phyloP scores from a whole-genome alignment of 2,329 filamentous ascomycete genomes.

The Fusarium euwallaceae region DNA sequence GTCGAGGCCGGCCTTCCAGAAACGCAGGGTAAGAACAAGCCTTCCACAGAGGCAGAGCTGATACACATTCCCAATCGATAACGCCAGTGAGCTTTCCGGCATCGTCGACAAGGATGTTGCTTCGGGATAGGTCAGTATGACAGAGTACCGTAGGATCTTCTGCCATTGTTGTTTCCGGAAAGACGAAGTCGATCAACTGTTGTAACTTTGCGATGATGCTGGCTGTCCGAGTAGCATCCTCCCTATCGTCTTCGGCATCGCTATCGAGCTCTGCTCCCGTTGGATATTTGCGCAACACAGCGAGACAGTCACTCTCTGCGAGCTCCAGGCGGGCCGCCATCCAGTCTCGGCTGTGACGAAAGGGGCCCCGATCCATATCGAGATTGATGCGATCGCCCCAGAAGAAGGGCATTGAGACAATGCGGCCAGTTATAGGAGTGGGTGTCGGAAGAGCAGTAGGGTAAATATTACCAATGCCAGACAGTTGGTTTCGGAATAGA shows the following conservation, averaged over 20 bases:
- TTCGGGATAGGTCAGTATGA: conserved; percentile 52
- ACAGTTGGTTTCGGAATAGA: conserved; percentile 47
- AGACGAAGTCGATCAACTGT: conserved; percentile 48
- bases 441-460: not conserved
- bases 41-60: conserved; percentile 56
- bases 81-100: conserved; percentile 52
- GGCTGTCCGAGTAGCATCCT: conserved; percentile 48
- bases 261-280: not conserved
- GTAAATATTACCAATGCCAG: conserved; percentile 35
- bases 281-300: conserved; percentile 4
- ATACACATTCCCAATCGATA: conserved; percentile 60
- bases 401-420: conserved; percentile 54
- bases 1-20: conserved; percentile 42
- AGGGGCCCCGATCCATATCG: conserved; percentile 53
- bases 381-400: conserved; percentile 48
- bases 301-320: conserved; percentile 6
- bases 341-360: conserved; percentile 53
- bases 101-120: conserved; percentile 57
- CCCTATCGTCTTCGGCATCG: conserved; percentile 46
- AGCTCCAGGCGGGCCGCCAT: conserved; percentile 46
- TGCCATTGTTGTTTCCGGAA: conserved; percentile 35
- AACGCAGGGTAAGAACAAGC: conserved; percentile 52
- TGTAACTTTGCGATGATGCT: conserved; percentile 46
- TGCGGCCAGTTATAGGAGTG: conserved; percentile 34
- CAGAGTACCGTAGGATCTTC: conserved; percentile 51